Evolutionary conservation across 805 yeast species (phyloP), one percentile per base, ranked within the genome.

Genomic region (Kluyveromyces siamensis): DNA sequence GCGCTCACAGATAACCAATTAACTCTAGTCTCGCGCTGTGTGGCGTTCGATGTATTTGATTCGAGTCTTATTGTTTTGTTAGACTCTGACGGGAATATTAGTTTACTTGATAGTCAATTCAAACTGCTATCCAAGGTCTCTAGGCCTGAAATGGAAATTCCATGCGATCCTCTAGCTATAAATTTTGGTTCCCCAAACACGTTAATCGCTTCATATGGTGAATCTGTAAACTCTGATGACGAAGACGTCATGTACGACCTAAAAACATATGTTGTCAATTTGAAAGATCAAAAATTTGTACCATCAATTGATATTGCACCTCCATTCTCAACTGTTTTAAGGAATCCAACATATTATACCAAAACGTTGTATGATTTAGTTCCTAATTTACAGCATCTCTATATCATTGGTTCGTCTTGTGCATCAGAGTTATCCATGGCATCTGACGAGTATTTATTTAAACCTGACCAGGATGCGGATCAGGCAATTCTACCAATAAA

Each of bases 401-500:
- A 72, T 21, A 51, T 87, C 18, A 50, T 84, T 0, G 76, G 86
- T 1, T 76, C 84, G 1, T 76, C 89, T 0, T 73, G 79, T 21
- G 78, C 93, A 0, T 72, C 85, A 2, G 96, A 86, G 48, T 58
- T 85, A 14, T 65, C 77, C 8, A 65, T 82, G 1, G 50, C 76
- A 25, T 70, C 79, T 2, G 55, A 67, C 1, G 44, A 55, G 0
- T 63, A 65, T 17, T 59, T 70, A 2, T 57, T 83, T 1, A 68
- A 68, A 30, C 81, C 81, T 8, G 63, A 75, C 2, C 84, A 84
- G 55, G 96, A 89, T 58, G 71, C 81, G 4, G 80, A 79, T 56
- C 73, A 85, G 45, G 95, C 96, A 0, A 74, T 79, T 25, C 69
- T 87, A 52, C 96, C 96, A 1, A 69, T 87, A 55, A 79, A 78